Evolutionary conservation across 1,284 basidiomycete species (phyloP), one percentile per base, ranked within the genome.

Genomic region (Trametes versicolor): DNA sequence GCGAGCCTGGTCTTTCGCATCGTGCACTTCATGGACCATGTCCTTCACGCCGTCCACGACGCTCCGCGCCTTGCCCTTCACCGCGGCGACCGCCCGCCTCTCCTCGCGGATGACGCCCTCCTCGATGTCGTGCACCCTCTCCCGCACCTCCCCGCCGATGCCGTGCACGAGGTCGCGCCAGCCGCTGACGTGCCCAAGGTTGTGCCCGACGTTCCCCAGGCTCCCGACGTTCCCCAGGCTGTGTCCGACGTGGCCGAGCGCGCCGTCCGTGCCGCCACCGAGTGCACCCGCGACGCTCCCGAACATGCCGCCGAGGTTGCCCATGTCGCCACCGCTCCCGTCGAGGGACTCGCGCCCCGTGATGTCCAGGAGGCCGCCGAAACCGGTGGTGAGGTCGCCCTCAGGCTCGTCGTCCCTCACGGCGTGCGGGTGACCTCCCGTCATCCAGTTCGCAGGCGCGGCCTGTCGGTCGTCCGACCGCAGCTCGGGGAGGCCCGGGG

Each of bases 51-150:
- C 12, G 37, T 43, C 41, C 41, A 43, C 41, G 15, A 7, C 19
- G 41, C 19, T n/a, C 41, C 19, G 19, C 17, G 41, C 41, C 15
- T 17, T 49, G 9, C 15, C 48, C 25, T 29, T 29, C 25, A 51
- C 50, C 10, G n/a, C 50, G 3, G 5, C 50, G 19, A 51, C 29
- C n/a, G 23, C 50, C 19, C 29, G 13, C 19, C 19, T 21, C 29
- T 51, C 50, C 50, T 51, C 50, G 12, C 19, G 19, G 29, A 51
- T 51, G 15, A 32, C 32, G 15, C 50, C 50, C 50, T 32, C 50
- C 29, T 51, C 50, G 15, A 51, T 17, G 29, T 51, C 50, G 1
- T 51, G 29, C 29, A 51, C 19, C 29, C 13, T 51, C 15, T 17
- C 19, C 7, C 50, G 17, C 29, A 25, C 29, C 50, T 51, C 32